Evolutionary conservation across 441 rosid genomes (phyloP).

Genomic region (Hura crepitans): DNA sequence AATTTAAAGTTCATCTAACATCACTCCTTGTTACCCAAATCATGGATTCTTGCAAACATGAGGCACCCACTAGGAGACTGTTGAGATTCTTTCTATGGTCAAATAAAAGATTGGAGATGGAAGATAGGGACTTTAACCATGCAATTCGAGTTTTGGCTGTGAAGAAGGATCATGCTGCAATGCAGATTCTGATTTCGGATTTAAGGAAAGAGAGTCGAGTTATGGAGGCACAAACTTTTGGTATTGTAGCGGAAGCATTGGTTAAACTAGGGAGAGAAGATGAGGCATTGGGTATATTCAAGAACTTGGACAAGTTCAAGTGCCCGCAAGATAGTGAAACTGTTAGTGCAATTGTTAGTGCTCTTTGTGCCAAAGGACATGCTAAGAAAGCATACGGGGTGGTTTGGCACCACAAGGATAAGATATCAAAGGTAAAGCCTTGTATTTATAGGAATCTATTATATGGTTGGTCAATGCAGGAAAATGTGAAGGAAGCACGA

Average conservation of each 20-base stretch:
- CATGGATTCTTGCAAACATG: constrained; percentile 47
- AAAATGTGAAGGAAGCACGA: constrained; percentile 64
- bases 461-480: constrained; percentile 61
- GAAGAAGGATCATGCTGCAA: constrained; percentile 63
- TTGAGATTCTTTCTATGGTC: constrained; percentile 83
- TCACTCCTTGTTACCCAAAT: constrained; percentile 42
- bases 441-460: constrained; percentile 61
- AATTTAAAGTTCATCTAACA: constrained; percentile 33
- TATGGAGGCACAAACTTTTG: constrained; percentile 58
- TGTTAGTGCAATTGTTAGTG: constrained; percentile 53
- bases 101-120: constrained; percentile 35
- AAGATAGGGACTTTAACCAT: constrained; percentile 57
- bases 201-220: constrained; percentile 48
- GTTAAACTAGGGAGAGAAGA: constrained; percentile 74
- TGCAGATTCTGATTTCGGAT: constrained; percentile 61
- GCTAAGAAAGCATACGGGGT: constrained; percentile 79
- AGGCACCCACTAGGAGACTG: constrained; percentile 62
- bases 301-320: constrained; percentile 69
- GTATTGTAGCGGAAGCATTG: constrained; percentile 54
- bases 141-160: constrained; percentile 57
- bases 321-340: constrained; percentile 54
- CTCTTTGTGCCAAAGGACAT: constrained; percentile 73
- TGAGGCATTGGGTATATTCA: constrained; percentile 78
- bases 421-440: constrained; percentile 39
- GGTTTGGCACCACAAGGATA: constrained; percentile 56